Conservation (phyloP, 257 asterid genomes). For the Lavandula angustifolia region DNA sequence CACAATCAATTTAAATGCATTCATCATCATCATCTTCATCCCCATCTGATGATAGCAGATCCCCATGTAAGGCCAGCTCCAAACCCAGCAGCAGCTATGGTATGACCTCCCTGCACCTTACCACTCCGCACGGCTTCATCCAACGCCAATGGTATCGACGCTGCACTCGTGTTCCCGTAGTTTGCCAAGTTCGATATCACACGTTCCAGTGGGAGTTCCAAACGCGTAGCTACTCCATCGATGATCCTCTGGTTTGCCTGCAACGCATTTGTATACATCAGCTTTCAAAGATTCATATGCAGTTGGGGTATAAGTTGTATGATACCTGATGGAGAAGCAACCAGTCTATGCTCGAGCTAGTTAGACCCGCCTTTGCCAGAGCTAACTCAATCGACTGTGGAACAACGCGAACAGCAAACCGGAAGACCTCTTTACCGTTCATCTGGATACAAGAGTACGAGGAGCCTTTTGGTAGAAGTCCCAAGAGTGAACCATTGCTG, state of each 20-base stretch:
- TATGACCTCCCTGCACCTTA: slow-evolving; percentile 71
- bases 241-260: slow-evolving; percentile 90
- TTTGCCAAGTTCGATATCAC: slow-evolving; percentile 90
- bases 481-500: slow-evolving; percentile 73
- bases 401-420: slow-evolving; percentile 87
- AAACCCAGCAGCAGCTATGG: slow-evolving; percentile 90
- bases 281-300: neutral
- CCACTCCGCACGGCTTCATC: slow-evolving; percentile 93
- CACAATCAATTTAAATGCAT: slow-evolving; percentile 10
- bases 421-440: slow-evolving; percentile 98
- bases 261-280: neutral
- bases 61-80: slow-evolving; percentile 99
- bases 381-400: slow-evolving; percentile 90
- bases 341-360: slow-evolving; percentile 81
- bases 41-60: slow-evolving; percentile 89
- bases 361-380: slow-evolving; percentile 74
- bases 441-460: slow-evolving; percentile 84
- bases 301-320: neutral
- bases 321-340: slow-evolving; percentile 94
- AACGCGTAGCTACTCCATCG: slow-evolving; percentile 84
- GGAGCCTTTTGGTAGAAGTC: slow-evolving; percentile 59
- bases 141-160: slow-evolving; percentile 91
- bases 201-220: slow-evolving; percentile 65
- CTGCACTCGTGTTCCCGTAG: slow-evolving; percentile 91
- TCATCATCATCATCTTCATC: slow-evolving; percentile 39